Evolutionary conservation across 176 grass and related monocot species (phyloP).

Genomic region (Phoenix roebelenii): DNA sequence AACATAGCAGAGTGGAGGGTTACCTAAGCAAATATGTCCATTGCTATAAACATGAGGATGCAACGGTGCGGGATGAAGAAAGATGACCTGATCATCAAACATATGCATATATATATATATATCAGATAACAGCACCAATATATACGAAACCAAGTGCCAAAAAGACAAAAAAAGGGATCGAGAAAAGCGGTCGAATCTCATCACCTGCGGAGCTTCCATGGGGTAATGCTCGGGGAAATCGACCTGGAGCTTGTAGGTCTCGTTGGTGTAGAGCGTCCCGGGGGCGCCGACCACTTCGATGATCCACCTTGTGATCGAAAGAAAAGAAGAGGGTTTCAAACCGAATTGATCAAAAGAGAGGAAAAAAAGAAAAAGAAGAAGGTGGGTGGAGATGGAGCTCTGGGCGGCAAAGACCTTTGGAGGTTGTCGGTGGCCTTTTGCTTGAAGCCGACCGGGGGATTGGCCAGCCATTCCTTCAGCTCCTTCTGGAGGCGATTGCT

Average conservation of each 20-base stretch:
- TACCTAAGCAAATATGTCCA: constrained; percentile 96
- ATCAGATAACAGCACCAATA: neutral
- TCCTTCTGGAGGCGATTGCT: constrained; percentile 84
- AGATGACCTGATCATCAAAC: constrained; percentile 54
- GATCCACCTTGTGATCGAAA: constrained; percentile 47
- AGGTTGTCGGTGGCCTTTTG: constrained; percentile 73
- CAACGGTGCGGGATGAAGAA: constrained; percentile 73
- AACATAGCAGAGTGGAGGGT: neutral
- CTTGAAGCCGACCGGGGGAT: constrained; percentile 62
- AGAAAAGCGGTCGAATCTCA: neutral
- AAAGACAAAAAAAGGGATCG: no score
- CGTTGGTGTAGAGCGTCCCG: constrained; percentile 56
- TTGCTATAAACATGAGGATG: constrained; percentile 96
- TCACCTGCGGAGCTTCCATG: constrained; percentile 83
- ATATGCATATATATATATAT: neutral
- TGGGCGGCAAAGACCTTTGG: constrained; percentile 42
- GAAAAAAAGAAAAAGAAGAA: neutral
- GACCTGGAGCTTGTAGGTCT: constrained; percentile 77
- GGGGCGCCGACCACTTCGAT: constrained; percentile 67
- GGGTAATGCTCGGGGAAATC: constrained; percentile 97
- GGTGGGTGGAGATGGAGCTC: neutral
- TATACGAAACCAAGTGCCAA: neutral
- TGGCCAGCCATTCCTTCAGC: constrained; percentile 73
- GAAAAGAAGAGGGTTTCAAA: neutral
- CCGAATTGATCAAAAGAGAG: neutral